A percentile compares a stretch with the other conserved stretches of the same genome.
phyloP scores from a whole-genome alignment of 1,139 yeast species.

The Suhomyces wounanorum region DNA sequence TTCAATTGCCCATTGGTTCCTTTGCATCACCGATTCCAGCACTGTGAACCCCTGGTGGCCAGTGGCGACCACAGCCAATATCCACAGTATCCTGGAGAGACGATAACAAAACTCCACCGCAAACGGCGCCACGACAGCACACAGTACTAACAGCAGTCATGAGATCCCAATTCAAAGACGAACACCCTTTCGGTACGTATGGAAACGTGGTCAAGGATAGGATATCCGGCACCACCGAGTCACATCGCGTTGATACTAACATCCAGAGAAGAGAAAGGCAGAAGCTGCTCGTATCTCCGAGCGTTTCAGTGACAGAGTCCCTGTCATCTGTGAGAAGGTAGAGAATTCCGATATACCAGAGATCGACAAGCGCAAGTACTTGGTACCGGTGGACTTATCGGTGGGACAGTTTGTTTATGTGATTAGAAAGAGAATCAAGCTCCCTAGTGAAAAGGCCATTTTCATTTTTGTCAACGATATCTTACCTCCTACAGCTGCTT shows the following conservation, averaged over 20 bases:
- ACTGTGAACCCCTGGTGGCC: background rate
- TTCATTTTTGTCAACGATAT: slow-evolving; percentile 96
- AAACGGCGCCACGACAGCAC: background rate
- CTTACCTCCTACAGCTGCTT: slow-evolving; percentile 95
- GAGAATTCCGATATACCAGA: slow-evolving; percentile 96
- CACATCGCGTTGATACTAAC: slow-evolving; percentile 22
- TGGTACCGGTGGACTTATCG: slow-evolving; percentile 94
- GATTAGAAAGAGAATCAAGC: slow-evolving; percentile 90
- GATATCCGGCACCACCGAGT: background rate
- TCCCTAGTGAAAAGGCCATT: slow-evolving; percentile 97
- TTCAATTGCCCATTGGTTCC: background rate
- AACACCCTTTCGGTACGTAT: slow-evolving; percentile 77
- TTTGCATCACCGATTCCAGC: background rate
- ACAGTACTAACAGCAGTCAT: slow-evolving; percentile 32
- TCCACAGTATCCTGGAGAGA: background rate
- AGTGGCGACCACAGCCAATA: background rate
- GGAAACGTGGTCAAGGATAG: background rate
- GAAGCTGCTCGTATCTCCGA: slow-evolving; percentile 91
- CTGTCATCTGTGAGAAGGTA: slow-evolving; percentile 96
- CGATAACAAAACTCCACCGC: background rate
- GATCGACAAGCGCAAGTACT: slow-evolving; percentile 93
- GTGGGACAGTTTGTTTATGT: slow-evolving; percentile 98
- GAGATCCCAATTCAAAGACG: slow-evolving; percentile 94
- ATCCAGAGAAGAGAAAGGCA: slow-evolving; percentile 84
- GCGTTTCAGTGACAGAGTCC: slow-evolving; percentile 89